phyloP scores from a whole-genome alignment of 2,329 filamentous ascomycete species.

The Talaromyces piceae region DNA sequence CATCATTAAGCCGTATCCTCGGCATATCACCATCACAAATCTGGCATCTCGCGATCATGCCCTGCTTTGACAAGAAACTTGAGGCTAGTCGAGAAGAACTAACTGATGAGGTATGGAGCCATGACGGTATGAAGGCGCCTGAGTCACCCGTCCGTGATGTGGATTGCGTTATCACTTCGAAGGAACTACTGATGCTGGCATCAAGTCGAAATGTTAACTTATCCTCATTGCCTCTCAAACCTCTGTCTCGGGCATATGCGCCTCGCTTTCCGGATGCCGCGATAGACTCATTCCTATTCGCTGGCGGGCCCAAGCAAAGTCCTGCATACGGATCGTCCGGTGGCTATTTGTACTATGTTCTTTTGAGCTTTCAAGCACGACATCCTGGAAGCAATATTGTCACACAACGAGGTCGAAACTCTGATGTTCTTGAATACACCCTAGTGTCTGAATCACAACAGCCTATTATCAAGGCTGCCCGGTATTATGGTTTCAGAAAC shows the following conservation, averaged over 20 bases:
- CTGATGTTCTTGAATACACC: slow-evolving; percentile 81
- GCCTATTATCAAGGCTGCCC: slow-evolving; percentile 67
- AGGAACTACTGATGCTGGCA: slow-evolving; percentile 85
- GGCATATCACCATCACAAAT: slow-evolving; percentile 70
- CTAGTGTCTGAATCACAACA: slow-evolving; percentile 52
- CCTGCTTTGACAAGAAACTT: slow-evolving; percentile 98
- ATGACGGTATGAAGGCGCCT: slow-evolving; percentile 23
- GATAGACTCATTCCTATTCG: slow-evolving; percentile 69
- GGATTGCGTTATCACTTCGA: slow-evolving; percentile 95
- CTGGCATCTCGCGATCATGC: slow-evolving; percentile 96
- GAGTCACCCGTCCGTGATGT: slow-evolving; percentile 64
- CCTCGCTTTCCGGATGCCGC: slow-evolving; percentile 64
- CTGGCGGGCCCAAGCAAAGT: slow-evolving; percentile 39
- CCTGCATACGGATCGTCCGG: slow-evolving; percentile 70
- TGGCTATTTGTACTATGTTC: slow-evolving; percentile 78
- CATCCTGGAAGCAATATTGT: slow-evolving; percentile 66
- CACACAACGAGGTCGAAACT: slow-evolving; percentile 70
- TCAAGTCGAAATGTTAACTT: slow-evolving; percentile 73
- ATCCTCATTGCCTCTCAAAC: slow-evolving; percentile 57
- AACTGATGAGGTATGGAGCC: slow-evolving; percentile 67
- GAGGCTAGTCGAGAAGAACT: slow-evolving; percentile 91
- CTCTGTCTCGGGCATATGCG: slow-evolving; percentile 41
- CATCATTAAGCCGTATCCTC: slow-evolving; percentile 64
- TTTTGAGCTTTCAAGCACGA: slow-evolving; percentile 63
- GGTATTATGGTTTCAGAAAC: slow-evolving; percentile 96